These are phyloP conservation scores for Sporisorium reilianum DNA, from an alignment of 1,284 basidiomycete genomes.

Conservation along the genomic window DNA sequence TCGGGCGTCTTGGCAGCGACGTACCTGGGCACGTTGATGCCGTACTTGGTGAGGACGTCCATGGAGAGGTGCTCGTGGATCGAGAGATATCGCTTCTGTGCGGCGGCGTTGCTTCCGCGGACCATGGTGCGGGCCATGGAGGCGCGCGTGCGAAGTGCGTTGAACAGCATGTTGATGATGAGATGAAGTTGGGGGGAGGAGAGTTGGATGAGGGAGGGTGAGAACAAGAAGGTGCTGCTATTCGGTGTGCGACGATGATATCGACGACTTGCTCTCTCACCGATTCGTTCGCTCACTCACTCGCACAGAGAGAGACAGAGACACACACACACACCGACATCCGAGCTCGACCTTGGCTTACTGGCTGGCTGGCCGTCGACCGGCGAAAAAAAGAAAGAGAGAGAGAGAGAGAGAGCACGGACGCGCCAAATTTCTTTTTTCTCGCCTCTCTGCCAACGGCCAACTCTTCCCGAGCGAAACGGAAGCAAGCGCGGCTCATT, in stretches of 20 bases:
- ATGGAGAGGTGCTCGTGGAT: slow-evolving; percentile 99
- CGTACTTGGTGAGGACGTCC: slow-evolving; percentile 96
- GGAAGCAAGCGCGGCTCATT: slow-evolving; percentile 32
- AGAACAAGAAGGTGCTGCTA: slow-evolving; percentile 2
- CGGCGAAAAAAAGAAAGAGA: not conserved
- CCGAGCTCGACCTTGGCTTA: slow-evolving; percentile 3
- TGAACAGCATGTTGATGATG: slow-evolving; percentile 44
- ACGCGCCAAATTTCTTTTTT: slow-evolving; percentile 11
- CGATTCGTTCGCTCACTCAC: slow-evolving; percentile 2
- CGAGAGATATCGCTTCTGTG: slow-evolving; percentile 90
- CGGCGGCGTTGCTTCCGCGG: slow-evolving; percentile 42
- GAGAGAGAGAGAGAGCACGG: slow-evolving; percentile 9
- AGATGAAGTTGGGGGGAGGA: not conserved
- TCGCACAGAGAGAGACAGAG: not conserved
- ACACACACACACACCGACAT: slow-evolving; percentile 9
- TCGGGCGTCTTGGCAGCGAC: slow-evolving; percentile 86
- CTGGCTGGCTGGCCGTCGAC: not conserved
- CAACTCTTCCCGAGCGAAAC: slow-evolving; percentile 4
- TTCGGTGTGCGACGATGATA: slow-evolving; percentile 12
- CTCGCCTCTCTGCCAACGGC: not conserved
- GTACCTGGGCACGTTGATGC: slow-evolving; percentile 94
- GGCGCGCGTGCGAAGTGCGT: slow-evolving; percentile 58
- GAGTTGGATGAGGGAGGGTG: slow-evolving; percentile 3
- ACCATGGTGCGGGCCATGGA: slow-evolving; percentile 54
- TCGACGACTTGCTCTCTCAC: slow-evolving; percentile 4